These are phyloP conservation scores for Iberis amara DNA, from an alignment of 441 rosid species.

Conservation along the genomic window DNA sequence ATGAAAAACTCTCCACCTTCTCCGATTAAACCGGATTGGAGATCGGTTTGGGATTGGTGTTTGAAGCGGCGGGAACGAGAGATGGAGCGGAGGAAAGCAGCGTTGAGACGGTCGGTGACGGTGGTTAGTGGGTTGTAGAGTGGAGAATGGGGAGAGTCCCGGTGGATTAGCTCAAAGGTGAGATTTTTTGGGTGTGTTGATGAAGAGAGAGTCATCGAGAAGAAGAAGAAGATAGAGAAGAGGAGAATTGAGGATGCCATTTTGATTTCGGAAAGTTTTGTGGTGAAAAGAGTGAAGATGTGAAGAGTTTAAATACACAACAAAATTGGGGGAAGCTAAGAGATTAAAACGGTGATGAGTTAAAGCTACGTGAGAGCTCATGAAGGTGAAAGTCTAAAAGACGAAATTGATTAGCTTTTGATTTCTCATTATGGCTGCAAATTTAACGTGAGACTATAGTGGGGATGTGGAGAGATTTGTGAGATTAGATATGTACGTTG, in stretches of 20 bases:
- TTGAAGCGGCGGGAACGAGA: slow-evolving; percentile 35
- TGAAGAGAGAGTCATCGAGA: slow-evolving; percentile 18
- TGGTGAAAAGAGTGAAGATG: no score
- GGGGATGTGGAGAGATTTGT: no score
- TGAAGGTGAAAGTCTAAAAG: no score
- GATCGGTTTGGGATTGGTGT: slow-evolving; percentile 12
- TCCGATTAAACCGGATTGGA: slow-evolving; percentile 34
- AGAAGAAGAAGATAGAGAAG: slow-evolving; percentile 11
- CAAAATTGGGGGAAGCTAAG: no score
- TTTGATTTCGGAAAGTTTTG: background rate
- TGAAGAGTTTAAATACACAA: no score
- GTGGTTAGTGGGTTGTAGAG: slow-evolving; percentile 38
- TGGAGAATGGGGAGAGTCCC: slow-evolving; percentile 56
- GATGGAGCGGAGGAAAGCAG: slow-evolving; percentile 42
- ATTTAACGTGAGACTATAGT: no score
- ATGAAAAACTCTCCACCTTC: slow-evolving; percentile 45
- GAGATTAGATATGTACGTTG: no score
- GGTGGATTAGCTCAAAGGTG: slow-evolving; percentile 43
- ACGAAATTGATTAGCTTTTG: no score
- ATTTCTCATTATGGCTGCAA: no score
- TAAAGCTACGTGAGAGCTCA: no score
- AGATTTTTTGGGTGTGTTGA: slow-evolving; percentile 16
- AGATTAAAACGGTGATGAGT: no score
- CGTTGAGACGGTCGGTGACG: slow-evolving; percentile 31
- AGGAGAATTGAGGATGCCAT: slow-evolving; percentile 11